These are phyloP conservation scores for Brasilioporus rufonigricans DNA, from an alignment of 768 basidiomycete species.

Conservation along the genomic window DNA sequence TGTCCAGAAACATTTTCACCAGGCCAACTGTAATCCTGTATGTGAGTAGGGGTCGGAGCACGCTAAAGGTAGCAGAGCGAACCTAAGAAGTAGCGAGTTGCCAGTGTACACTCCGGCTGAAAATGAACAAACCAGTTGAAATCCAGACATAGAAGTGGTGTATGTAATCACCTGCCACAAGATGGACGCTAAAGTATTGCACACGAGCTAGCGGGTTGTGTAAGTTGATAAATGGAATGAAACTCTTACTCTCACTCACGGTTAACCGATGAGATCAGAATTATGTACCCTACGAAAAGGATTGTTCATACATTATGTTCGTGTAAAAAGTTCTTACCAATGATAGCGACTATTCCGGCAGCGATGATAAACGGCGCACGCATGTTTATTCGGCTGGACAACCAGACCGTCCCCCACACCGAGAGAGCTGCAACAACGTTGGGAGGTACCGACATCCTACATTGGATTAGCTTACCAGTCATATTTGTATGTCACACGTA, in stretches of 20 bases:
- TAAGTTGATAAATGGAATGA: background rate
- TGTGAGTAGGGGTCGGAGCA: background rate
- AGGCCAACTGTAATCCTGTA: conserved; percentile 42
- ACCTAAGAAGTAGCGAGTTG: conserved; percentile 56
- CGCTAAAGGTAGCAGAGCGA: background rate
- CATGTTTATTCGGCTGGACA: conserved; percentile 43
- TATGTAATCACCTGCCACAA: conserved; percentile 37
- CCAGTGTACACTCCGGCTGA: conserved; percentile 54
- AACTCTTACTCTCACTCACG: conserved; percentile 29
- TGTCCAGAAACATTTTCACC: conserved; percentile 68
- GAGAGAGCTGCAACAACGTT: conserved; percentile 49
- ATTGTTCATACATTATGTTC: background rate
- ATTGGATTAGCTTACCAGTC: background rate
- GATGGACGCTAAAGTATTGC: conserved; percentile 57
- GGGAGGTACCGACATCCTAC: conserved; percentile 57
- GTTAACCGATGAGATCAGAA: conserved; percentile 47
- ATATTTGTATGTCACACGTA: conserved; percentile 23
- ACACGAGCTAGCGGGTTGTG: conserved; percentile 49
- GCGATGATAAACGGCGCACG: conserved; percentile 55
- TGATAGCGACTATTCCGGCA: conserved; percentile 46
- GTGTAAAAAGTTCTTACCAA: conserved; percentile 36
- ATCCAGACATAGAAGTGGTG: background rate
- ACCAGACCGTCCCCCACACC: conserved; percentile 50
- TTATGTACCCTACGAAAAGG: conserved; percentile 47
- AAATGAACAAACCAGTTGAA: background rate